Evolutionary conservation across 1,139 yeast species (phyloP).

Genomic region (Saccharomyces uvarum): DNA sequence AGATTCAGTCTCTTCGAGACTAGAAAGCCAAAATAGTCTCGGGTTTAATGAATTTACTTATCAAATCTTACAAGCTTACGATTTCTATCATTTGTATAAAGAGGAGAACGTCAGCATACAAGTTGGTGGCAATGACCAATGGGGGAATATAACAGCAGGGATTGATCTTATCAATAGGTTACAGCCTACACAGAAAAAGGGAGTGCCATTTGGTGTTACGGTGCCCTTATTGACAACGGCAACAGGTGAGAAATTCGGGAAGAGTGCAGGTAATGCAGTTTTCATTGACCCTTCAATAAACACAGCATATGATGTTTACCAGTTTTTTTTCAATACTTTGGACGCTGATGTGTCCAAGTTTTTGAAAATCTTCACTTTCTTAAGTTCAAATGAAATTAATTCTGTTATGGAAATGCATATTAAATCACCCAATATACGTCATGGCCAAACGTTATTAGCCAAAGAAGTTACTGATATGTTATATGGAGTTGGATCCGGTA

Average conservation of each 20-base stretch:
- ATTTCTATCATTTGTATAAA: slow-evolving; percentile 74
- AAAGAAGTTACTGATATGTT: slow-evolving; percentile 78
- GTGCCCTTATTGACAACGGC: slow-evolving; percentile 87
- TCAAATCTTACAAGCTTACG: slow-evolving; percentile 89
- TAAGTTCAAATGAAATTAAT: slow-evolving; percentile 57
- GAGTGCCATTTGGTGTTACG: slow-evolving; percentile 63
- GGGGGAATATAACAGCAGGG: slow-evolving; percentile 98
- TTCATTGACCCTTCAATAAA: slow-evolving; percentile 71
- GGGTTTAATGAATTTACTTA: slow-evolving; percentile 93
- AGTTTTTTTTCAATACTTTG: slow-evolving; percentile 71
- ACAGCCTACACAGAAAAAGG: slow-evolving; percentile 29
- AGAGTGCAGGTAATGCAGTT: slow-evolving; percentile 94
- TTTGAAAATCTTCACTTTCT: slow-evolving; percentile 67
- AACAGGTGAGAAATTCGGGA: slow-evolving; percentile 90
- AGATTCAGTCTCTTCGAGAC: slow-evolving; percentile 74
- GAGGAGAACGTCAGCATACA: slow-evolving; percentile 59
- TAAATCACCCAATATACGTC: slow-evolving; percentile 51
- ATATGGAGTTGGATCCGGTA: slow-evolving; percentile 72
- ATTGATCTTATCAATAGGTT: slow-evolving; percentile 74
- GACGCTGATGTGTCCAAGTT: slow-evolving; percentile 69
- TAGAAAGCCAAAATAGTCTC: slow-evolving; percentile 62
- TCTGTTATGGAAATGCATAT: slow-evolving; percentile 45
- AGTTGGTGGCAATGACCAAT: slow-evolving; percentile 95
- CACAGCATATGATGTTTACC: slow-evolving; percentile 75
- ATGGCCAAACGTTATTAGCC: slow-evolving; percentile 74